Evolutionary conservation across 108 stramenopile species (phyloP).

Genomic region (Cylindrotheca fusiformis): DNA sequence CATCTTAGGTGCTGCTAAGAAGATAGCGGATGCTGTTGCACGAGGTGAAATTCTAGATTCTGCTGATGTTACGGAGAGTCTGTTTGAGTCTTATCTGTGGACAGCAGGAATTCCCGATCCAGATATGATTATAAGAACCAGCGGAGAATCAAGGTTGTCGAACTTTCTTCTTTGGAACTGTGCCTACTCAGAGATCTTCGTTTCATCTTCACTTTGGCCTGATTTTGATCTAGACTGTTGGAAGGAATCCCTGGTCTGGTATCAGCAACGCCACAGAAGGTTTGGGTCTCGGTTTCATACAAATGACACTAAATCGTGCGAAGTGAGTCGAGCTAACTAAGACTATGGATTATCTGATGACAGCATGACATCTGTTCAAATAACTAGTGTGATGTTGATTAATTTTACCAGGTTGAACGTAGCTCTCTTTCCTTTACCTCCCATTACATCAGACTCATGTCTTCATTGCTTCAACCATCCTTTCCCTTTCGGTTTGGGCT

Average conservation of each 20-base stretch:
- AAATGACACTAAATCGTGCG: no score
- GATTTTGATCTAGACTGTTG: constrained; percentile 60
- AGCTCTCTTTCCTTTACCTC: no score
- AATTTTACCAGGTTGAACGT: no score
- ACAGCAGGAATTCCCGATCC: constrained; percentile 63
- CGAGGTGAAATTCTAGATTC: constrained; percentile 22
- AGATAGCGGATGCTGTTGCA: constrained; percentile 41
- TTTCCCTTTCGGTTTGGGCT: constrained; percentile 46
- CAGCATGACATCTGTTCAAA: no score
- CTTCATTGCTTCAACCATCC: constrained; percentile 69
- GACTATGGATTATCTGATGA: no score
- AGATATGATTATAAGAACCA: constrained; percentile 83
- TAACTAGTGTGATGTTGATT: no score
- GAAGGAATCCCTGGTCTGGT: constrained; percentile 55
- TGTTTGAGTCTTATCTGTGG: constrained; percentile 34
- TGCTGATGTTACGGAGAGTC: constrained; percentile 45
- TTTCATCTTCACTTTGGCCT: constrained; percentile 70
- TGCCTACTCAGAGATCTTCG: constrained; percentile 81
- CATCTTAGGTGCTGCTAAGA: constrained; percentile 63
- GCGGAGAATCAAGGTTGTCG: constrained; percentile 83
- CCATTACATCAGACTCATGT: no score
- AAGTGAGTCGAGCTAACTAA: no score
- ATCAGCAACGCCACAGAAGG: constrained; percentile 50
- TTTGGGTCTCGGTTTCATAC: constrained; percentile 79
- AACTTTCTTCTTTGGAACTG: constrained; percentile 89